Evolutionary conservation across 2,329 filamentous ascomycete genomes (phyloP), one percentile per base, ranked within the genome.

Genomic region (Cyclaneusma minus): DNA sequence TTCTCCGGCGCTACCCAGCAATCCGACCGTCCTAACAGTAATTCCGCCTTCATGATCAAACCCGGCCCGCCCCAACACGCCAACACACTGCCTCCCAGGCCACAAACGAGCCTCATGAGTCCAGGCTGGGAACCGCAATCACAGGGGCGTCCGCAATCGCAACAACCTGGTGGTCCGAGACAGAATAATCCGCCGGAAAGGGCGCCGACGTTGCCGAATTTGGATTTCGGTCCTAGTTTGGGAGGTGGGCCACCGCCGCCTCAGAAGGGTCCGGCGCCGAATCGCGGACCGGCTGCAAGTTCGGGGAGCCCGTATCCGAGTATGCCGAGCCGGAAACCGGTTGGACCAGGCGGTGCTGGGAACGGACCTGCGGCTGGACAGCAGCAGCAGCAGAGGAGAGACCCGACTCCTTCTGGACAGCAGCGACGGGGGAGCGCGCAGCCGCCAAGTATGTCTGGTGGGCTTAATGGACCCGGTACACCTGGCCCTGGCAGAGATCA

Each of bases 11-110:
- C 39, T 63, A 60, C 36, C 63, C 51, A 42, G 57, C 43, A 36
- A 58, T 39, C 43, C 40, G 47, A 49, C 29, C 35, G 44, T 23
- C 42, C 45, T 13, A 8, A 8, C 22, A 20, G 18, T 12, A 21
- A 53, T 9, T 57, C 57, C 10, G 60, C 62, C 4, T 67, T 66
- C 46, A 58, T 58, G 23, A 51, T 66, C 33, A 56, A 56, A 33
- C 55, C 60, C 4, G n/a, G n/a, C n/a, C n/a, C n/a, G n/a, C 50
- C 58, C 16, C 34, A 54, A 4, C 46, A 44, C 20, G 23, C 34
- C 5, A 37, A 34, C 20, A 42, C 37, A 2, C 32, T 35, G 2
- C 24, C 29, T 8, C 30, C n/a, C n/a, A n/a, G n/a, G 43, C 24
- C 54, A 62, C 34, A 47, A 49, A 41, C 37, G 13, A 55, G 58